Percentiles rank a stretch among this genome's conserved stretches.
These are phyloP conservation scores for Zymoseptoria passerinii DNA, from an alignment of 2,329 filamentous ascomycete species.

Conservation along the genomic window DNA sequence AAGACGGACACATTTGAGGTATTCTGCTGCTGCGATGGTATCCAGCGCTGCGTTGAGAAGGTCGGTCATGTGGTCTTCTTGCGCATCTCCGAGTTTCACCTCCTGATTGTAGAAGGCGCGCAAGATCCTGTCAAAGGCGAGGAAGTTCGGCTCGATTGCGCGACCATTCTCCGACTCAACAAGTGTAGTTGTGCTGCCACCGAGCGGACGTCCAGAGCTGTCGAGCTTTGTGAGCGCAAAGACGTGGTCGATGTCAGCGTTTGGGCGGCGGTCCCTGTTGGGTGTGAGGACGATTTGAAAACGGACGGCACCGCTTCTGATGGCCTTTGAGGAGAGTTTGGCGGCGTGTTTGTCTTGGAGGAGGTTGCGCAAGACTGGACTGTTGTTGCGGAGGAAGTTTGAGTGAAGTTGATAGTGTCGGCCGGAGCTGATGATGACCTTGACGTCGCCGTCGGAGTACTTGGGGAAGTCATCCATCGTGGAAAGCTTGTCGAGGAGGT, in stretches of 20 bases:
- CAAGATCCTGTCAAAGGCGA: conserved; percentile 37
- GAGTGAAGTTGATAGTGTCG: conserved; percentile 35
- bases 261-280: conserved; percentile 9
- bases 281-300: conserved; percentile 20
- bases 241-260: conserved; percentile 6
- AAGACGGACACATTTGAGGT: conserved; percentile 34
- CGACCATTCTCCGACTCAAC: background rate
- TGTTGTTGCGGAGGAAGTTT: conserved; percentile 24
- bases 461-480: conserved; percentile 26
- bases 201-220: conserved; percentile 17
- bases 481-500: background rate
- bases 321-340: conserved; percentile 23
- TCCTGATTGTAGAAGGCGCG: conserved; percentile 40
- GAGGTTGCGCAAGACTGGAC: conserved; percentile 15
- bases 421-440: conserved; percentile 29
- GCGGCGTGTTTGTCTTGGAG: conserved; percentile 21
- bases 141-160: background rate
- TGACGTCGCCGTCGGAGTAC: conserved; percentile 35
- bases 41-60: conserved; percentile 35
- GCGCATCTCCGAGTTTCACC: conserved; percentile 34
- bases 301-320: conserved; percentile 17
- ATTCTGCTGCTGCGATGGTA: conserved; percentile 40
- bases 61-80: conserved; percentile 29
- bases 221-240: conserved; percentile 14
- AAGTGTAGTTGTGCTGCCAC: background rate